Evolutionary conservation across 306 rosid species (phyloP), one percentile per base, ranked within the genome.

Genomic region (Argentina anserina): DNA sequence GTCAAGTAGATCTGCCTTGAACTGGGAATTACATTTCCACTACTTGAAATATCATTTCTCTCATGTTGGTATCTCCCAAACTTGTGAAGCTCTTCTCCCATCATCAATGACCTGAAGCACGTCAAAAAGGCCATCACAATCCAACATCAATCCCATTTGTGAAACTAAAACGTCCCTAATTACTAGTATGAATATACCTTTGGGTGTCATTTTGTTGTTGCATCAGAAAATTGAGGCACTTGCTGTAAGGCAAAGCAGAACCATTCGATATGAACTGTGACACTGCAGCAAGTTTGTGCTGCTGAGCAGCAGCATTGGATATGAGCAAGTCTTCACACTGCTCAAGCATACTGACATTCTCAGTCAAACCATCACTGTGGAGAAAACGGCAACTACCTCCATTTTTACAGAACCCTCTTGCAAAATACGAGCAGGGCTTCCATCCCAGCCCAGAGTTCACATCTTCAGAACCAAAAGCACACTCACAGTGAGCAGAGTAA

Each of bases 1-100:
- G 98, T 93, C 74, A 93, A 75, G 75, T 93, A 93, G 73, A 93
- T 93, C 84, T 93, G 98, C 72, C 97, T 86, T 1, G 98, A 89
- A 3, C 96, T 89, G 5, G 96, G 88, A 79, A 89, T 89, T 60
- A 75, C 70, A 46, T 84, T 87, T 12, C 89, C 97, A 0, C 82
- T 82, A 68, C 78, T 79, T 3, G 82, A 81, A 65, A 87, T 81
- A 4, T 87, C 93, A 37, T 82, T 83, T 84, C 96, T 87, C 72
- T 93, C 97, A 21, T 66, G 75, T 76, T 90, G 84, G 50, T 83
- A 84, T 23, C 90, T 77, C 46, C 88, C 88, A 70, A 89, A 72
- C 84, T 86, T 89, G 66, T 68, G 85, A 75, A 82, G 69, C 60
- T 89, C 98, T 7, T 89, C 97, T 4, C 92, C 88, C 82, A 82